A percentile compares a stretch with the other conserved stretches of the same genome.
Evolutionary conservation across 768 basidiomycete species (phyloP).

Genomic region (Butyriboletus loyo): DNA sequence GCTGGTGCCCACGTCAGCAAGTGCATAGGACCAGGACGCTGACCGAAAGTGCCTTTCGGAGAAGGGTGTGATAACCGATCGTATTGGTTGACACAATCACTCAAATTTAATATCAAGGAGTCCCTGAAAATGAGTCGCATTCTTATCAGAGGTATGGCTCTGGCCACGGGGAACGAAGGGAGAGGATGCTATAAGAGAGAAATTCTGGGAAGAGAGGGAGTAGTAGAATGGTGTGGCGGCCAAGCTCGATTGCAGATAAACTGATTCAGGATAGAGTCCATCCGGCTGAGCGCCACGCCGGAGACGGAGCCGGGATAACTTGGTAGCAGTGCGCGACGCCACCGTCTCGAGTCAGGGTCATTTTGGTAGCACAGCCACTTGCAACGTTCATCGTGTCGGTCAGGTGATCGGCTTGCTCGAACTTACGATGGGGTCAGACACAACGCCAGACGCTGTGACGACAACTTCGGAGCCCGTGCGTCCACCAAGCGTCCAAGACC

Average conservation of each 20-base stretch:
- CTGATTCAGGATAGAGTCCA: not conserved
- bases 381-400: not conserved
- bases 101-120: not conserved
- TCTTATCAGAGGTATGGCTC: too few species aligned
- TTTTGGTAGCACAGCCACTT: conserved; percentile 23
- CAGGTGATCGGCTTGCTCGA: not conserved
- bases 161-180: too few species aligned
- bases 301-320: not conserved
- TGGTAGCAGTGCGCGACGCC: not conserved
- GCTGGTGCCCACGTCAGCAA: too few species aligned
- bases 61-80: not conserved
- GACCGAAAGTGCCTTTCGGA: not conserved
- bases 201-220: too few species aligned
- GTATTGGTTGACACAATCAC: not conserved
- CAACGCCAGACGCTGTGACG: not conserved
- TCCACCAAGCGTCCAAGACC: conserved; percentile 35
- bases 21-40: not conserved
- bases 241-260: not conserved
- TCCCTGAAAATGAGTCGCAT: too few species aligned
- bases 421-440: conserved; percentile 2
- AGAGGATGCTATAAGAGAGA: conserved; percentile 4
- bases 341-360: too few species aligned
- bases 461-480: not conserved
- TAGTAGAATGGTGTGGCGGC: too few species aligned
- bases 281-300: conserved; percentile 11